A percentile compares a stretch with the other conserved stretches of the same genome.
Evolutionary conservation across 2,329 filamentous ascomycete genomes (phyloP).

Genomic region (Aureobasidium melanogenum): DNA sequence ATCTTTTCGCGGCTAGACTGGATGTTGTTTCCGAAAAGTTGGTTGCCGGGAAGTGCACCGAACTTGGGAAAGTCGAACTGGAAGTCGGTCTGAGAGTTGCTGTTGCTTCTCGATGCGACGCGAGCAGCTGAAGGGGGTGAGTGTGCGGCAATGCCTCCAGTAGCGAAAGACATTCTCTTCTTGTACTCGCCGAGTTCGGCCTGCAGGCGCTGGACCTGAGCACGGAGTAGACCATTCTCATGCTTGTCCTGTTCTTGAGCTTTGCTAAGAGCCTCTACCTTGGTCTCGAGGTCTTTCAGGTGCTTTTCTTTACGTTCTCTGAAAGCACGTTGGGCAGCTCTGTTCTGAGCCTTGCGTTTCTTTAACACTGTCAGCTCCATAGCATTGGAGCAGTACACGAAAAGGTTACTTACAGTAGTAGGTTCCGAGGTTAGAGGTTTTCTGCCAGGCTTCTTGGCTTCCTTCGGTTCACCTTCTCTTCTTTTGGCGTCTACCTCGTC

Average conservation of each 20-base stretch:
- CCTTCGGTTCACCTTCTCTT: conserved; percentile 74
- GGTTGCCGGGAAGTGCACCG: conserved; percentile 56
- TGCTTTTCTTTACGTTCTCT: conserved; percentile 92
- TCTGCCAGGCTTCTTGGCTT: conserved; percentile 88
- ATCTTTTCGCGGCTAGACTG: conserved; percentile 13
- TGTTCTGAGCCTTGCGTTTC: conserved; percentile 95
- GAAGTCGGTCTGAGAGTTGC: conserved; percentile 58
- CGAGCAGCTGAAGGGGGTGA: conserved; percentile 33
- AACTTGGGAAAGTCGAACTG: conserved; percentile 96
- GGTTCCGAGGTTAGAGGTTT: conserved; percentile 95
- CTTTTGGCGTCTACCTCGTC: conserved; percentile 63
- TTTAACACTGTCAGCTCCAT: conserved; percentile 28
- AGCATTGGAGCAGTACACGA: not conserved
- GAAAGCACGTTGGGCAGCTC: conserved; percentile 86
- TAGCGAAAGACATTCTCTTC: conserved; percentile 64
- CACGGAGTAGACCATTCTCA: conserved; percentile 74
- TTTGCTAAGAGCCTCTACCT: conserved; percentile 62
- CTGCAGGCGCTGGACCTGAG: conserved; percentile 82
- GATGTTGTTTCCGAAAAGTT: conserved; percentile 34
- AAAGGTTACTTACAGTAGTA: conserved; percentile 67
- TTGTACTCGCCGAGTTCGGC: conserved; percentile 83
- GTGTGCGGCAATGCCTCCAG: conserved; percentile 31
- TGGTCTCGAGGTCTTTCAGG: conserved; percentile 70
- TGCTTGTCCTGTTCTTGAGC: conserved; percentile 72
- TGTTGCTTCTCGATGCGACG: conserved; percentile 20